Conservation (phyloP, 2,329 filamentous ascomycete species). For the Penicillium freii region DNA sequence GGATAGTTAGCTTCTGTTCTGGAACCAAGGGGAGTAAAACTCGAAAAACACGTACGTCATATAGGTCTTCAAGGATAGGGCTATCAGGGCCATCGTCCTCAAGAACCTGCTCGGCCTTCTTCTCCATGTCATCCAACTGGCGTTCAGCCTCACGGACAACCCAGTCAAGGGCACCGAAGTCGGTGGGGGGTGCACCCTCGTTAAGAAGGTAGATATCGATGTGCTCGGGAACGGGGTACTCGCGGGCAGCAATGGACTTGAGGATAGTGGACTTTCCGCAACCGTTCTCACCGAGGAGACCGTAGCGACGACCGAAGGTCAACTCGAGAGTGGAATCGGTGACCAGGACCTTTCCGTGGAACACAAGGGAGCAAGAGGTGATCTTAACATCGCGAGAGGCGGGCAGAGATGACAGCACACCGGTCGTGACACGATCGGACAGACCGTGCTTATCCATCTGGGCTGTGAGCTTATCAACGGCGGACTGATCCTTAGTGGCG, state of each 20-base stretch:
- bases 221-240: constrained; percentile 93
- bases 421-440: constrained; percentile 96
- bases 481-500: constrained; percentile 68
- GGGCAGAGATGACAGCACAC: constrained; percentile 82
- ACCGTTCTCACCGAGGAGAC: constrained; percentile 95
- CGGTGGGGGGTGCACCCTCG: constrained; percentile 86
- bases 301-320: constrained; percentile 88
- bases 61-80: constrained; percentile 86
- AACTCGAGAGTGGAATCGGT: constrained; percentile 92
- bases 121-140: constrained; percentile 87
- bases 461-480: constrained; percentile 80
- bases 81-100: constrained; percentile 91
- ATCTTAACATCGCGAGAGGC: constrained; percentile 96
- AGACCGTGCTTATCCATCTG: constrained; percentile 97
- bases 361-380: constrained; percentile 86
- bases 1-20: constrained; percentile 22
- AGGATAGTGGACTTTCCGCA: constrained; percentile 98
- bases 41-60: constrained; percentile 67
- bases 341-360: constrained; percentile 96
- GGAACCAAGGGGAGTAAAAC: not conserved
- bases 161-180: constrained; percentile 93
- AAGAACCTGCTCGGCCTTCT: constrained; percentile 81
- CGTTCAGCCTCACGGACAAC: constrained; percentile 91
- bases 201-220: constrained; percentile 98
- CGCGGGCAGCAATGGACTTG: constrained; percentile 88